These are phyloP conservation scores for Diaporthe sp. DNA, from an alignment of 2,329 filamentous ascomycete species.

Conservation along the genomic window DNA sequence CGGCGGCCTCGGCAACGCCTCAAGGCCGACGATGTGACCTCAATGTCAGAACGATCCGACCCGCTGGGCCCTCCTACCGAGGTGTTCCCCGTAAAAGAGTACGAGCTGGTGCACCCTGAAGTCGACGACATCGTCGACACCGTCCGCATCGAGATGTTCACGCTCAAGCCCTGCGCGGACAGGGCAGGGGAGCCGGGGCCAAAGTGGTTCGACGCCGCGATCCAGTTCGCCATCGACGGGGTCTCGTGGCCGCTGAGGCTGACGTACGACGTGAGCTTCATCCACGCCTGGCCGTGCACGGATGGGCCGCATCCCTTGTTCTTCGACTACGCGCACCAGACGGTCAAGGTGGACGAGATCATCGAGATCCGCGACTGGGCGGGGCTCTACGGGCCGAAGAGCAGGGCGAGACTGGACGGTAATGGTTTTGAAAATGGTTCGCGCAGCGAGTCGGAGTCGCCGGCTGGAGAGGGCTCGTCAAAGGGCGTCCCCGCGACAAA, in stretches of 20 bases:
- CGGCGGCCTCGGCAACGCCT: conserved; percentile 70
- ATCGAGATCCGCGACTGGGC: conserved; percentile 78
- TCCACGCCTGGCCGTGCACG: conserved; percentile 75
- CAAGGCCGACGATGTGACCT: conserved; percentile 71
- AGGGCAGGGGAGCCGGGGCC: conserved; percentile 49
- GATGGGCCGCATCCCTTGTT: conserved; percentile 78
- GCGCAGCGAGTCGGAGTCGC: conserved; percentile 36
- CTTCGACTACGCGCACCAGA: conserved; percentile 76
- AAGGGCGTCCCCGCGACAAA: conserved; percentile 32
- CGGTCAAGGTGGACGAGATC: conserved; percentile 74
- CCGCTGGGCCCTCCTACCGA: conserved; percentile 76
- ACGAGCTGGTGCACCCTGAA: conserved; percentile 72
- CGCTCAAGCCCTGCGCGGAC: conserved; percentile 64
- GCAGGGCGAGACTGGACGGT: conserved; percentile 33
- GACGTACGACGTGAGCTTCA: conserved; percentile 75
- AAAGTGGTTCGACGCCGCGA: conserved; percentile 70
- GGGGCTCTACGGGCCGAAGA: conserved; percentile 54
- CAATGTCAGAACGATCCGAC: conserved; percentile 77
- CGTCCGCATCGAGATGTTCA: conserved; percentile 78
- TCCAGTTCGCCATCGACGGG: conserved; percentile 75
- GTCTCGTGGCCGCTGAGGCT: conserved; percentile 75
- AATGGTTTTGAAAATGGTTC: conserved; percentile 15
- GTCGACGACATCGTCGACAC: conserved; percentile 72
- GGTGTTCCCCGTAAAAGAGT: conserved; percentile 77
- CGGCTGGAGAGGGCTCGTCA: conserved; percentile 40